Base-by-base conservation (phyloP, 2,329 filamentous ascomycete species). In the Magnaporthiopsis poae region DNA sequence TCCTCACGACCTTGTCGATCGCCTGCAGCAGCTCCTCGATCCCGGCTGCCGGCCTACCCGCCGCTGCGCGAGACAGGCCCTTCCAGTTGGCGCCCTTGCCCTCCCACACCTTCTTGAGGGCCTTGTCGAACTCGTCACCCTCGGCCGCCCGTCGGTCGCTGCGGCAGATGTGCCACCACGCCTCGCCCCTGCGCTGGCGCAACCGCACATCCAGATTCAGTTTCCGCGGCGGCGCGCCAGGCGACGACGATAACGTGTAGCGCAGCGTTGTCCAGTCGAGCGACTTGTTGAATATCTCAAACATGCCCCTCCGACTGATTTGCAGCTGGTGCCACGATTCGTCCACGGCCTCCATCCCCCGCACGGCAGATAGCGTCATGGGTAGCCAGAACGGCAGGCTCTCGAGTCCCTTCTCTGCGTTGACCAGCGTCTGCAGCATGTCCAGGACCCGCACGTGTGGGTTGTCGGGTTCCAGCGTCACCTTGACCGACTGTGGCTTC, bases 371-470 rank as follows among this genome's bases (percentile, higher is more conserved):
- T 5, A 92, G 80, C 8, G 90, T 88, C 27, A 81, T 75, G 1
- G 83, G 81, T 35, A 90, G 77, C 72, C 79, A 87, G 68, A 75
- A 77, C 71, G 79, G 86, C 75, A 80, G 83, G 71, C 71, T 82
- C 71, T 76, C 82, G 73, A 79, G 90, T 71, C 74, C 82, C 65
- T 74, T 79, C 59, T 80, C 74, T 60, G 81, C 78, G 72, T 89
- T 89, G 68, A 88, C 82, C 9, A 88, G 77, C 3, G 77, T 79
- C 65, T 81, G 82, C 68, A 92, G 79, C 61, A 84, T 78, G 69
- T 88, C 85, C 27, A 82, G 77, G 15, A 90, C 81, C 25, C 87
- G 83, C 61, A 88, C 78, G 72, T 92, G 90, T 2, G 90, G 90
- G 71, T 90, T 91, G 15, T 80, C 81, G 18, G 79, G 77, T 60